Percentiles rank a stretch among this genome's conserved stretches.
phyloP scores from a whole-genome alignment of 106 monocot genomes.

The Dendrobium nobile region DNA sequence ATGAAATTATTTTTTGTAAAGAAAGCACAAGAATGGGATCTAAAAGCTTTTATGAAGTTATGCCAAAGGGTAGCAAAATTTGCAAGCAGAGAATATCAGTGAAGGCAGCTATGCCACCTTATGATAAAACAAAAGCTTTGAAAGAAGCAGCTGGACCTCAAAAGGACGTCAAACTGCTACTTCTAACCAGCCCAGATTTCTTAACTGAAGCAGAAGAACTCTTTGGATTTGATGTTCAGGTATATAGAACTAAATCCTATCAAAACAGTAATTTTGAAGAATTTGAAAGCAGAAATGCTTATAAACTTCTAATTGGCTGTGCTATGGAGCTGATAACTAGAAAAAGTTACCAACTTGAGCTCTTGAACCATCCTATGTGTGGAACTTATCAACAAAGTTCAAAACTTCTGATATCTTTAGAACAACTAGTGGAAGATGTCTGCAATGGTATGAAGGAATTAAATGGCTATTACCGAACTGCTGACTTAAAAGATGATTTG shows the following conservation, averaged over 20 bases:
- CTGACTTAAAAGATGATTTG: slow-evolving; percentile 9
- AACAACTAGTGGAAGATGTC: slow-evolving; percentile 27
- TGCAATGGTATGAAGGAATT: slow-evolving; percentile 14
- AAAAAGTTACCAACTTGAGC: slow-evolving; percentile 15
- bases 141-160: not conserved
- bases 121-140: not conserved
- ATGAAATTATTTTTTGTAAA: not conserved
- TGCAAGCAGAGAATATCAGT: not conserved
- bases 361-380: slow-evolving; percentile 4
- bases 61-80: not conserved
- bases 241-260: not conserved
- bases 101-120: not conserved
- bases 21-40: not conserved
- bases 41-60: not conserved
- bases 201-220: slow-evolving; percentile 9
- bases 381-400: not conserved
- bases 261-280: not conserved
- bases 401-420: not conserved
- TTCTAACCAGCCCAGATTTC: slow-evolving; percentile 4
- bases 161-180: not conserved
- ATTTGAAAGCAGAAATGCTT: not conserved
- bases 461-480: slow-evolving; percentile 2
- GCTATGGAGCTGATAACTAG: slow-evolving; percentile 24
- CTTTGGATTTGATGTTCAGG: not conserved
- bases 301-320: slow-evolving; percentile 18